Percentiles rank a stretch among this genome's conserved stretches.
These are phyloP conservation scores for Punica granatum DNA, from an alignment of 345 rosid genomes.

Conservation along the genomic window DNA sequence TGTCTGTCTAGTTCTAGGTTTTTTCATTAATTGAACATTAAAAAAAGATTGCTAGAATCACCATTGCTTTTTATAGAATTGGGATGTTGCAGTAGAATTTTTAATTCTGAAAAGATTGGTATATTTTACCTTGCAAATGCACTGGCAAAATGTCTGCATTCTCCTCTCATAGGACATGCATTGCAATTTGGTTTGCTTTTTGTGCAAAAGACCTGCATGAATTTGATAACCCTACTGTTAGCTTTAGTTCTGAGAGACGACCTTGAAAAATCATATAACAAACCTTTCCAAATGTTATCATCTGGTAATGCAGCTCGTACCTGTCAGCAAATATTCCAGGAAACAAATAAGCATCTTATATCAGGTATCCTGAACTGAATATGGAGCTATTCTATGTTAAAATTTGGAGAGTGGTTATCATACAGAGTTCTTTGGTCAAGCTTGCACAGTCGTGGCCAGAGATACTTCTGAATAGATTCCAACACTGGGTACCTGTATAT, in stretches of 20 bases:
- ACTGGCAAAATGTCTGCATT: constrained; percentile 97
- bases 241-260: not conserved
- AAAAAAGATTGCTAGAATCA: not conserved
- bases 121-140: constrained; percentile 86
- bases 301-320: constrained; percentile 95
- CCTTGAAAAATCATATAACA: not conserved
- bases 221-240: constrained; percentile 2
- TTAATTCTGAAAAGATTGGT: not conserved
- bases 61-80: not conserved
- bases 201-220: constrained; percentile 89
- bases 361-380: not conserved
- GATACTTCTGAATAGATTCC: constrained; percentile 89
- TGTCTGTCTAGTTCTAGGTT: not conserved
- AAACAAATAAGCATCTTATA: constrained; percentile 14
- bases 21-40: not conserved
- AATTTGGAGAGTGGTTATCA: constrained; percentile 13
- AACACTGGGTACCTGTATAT: constrained; percentile 72
- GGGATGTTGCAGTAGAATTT: not conserved
- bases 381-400: not conserved
- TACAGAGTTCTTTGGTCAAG: constrained; percentile 92
- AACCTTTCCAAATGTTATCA: constrained; percentile 99
- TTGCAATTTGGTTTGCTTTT: constrained; percentile 94
- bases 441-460: constrained; percentile 97
- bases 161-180: constrained; percentile 97
- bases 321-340: constrained; percentile 33